Evolutionary conservation across 2,329 filamentous ascomycete genomes (phyloP), one percentile per base, ranked within the genome.

Genomic region (Basipetospora sp.): DNA sequence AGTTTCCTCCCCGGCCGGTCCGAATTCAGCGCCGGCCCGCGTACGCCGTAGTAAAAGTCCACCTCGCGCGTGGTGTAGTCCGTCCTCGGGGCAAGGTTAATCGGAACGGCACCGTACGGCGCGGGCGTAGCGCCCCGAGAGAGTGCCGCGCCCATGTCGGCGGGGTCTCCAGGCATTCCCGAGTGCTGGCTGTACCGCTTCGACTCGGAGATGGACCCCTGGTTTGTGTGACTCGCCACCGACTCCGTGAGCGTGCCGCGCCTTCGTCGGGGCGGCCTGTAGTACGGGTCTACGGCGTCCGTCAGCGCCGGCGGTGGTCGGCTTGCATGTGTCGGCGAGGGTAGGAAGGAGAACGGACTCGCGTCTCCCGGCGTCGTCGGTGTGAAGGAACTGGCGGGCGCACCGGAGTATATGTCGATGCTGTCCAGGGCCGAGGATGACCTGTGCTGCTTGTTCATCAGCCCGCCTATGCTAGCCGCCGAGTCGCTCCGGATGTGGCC

Each of bases 41-140:
- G 76, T 14, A 93, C 81, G 8, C 86, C 82, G 50, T 98, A 96
- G 58, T 96, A 96, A 50, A 94, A 94, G 55, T 98, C 90, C 1
- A 92, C 85, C 56, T 98, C 90, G 40, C 90, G 79, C 1, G 88
- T 90, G 2, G 87, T 80, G 52, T 96, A 96, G 52, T 98, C 88
- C 2, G 81, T 78, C 33, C 75, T 69, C 16, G 74, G 77, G 2
- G 65, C 60, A 26, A 71, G 64, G 25, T 68, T 55, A 41, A 59
- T 54, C 20, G 56, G 43, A 15, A 28, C 20, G 3, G 50, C 47
- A n/a, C 51, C 45, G 17, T 52, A 47, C 2, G 62, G 62, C 1
- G 62, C 61, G 3, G 66, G 63, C 3, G 67, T 67, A 10, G 55
- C 55, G 14, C 59, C 62, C 15, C 60, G 56, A 3, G 59, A 57